Base-by-base conservation (phyloP, 495 filamentous ascomycete genomes). In the Aspergillus diversus region DNA sequence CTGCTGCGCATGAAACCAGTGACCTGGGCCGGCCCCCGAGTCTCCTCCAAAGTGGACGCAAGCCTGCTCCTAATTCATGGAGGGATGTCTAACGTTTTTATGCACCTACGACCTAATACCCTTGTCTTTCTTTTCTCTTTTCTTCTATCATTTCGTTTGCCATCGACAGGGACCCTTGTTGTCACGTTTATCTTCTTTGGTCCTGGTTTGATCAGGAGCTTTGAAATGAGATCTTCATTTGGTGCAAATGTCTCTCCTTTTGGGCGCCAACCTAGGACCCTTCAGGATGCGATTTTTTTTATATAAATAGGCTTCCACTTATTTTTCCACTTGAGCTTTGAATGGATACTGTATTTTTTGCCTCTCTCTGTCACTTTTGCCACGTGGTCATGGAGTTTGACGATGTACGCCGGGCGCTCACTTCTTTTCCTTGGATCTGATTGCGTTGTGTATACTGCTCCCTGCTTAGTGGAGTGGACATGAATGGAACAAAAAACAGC, bases 11-110 rank as follows among this genome's bases (percentile, higher is more conserved):
- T 21, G 70, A 74, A 58, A 64, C 63, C 27, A 56, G 58, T 59
- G 68, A 74, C 47, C 63, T 64, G 58, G 68, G 71, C 61, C 70
- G 76, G 61, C 77, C 79, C 42, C 77, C 79, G 33, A 82, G 73
- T 76, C 63, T 82, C 12, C 63, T 82, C 57, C 74, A 78, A 65
- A 78, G 75, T 61, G 80, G 80, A 17, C 73, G 74, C 52, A 71
- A 74, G 57, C 77, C 78, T 13, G 67, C 61, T 7, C 66, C 72
- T 54, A 75, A 75, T 34, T 71, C 71, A n/a, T 76, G 59, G 16
- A 67, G 69, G 37, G 60, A 72, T 68, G 68, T 80, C 35, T 78
- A 63, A 71, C 27, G 2, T 11, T 33, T 59, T 46, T 33, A 15
- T 17, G 33, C 15, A 16, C 31, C 15, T 55, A 35, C 12, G 33